Evolutionary conservation across 2,329 filamentous ascomycete genomes (phyloP).

Genomic region (Geosmithia morbida): DNA sequence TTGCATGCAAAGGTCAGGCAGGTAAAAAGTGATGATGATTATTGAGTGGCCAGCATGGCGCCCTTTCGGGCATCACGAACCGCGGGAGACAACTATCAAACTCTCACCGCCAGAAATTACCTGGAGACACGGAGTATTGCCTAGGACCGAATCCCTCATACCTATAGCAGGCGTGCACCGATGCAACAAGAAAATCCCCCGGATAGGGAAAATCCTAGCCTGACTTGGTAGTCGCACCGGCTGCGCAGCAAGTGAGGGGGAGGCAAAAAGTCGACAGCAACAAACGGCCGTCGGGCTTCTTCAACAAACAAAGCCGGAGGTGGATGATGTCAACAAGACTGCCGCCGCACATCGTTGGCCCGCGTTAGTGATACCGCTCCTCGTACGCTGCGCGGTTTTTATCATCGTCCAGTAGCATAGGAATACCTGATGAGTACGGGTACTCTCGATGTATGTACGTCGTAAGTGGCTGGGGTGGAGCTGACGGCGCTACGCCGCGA

Average conservation of each 20-base stretch:
- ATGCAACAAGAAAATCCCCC: no score
- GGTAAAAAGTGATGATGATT: not conserved
- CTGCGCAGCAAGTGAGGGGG: not conserved
- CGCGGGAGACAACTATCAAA: not conserved
- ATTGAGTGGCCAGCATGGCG: not conserved
- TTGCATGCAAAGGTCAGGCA: not conserved
- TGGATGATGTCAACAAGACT: not conserved
- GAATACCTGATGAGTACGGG: no score
- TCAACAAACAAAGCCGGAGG: not conserved
- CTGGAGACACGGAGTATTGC: no score
- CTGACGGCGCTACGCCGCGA: no score
- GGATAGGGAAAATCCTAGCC: not conserved
- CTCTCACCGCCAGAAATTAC: no score
- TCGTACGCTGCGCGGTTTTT: not conserved
- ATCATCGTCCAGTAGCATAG: no score
- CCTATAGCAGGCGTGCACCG: no score
- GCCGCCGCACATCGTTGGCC: not conserved
- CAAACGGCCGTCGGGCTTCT: not conserved
- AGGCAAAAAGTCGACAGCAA: not conserved
- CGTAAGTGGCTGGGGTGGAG: no score
- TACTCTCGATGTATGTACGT: no score
- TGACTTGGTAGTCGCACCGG: not conserved
- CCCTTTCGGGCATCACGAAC: not conserved
- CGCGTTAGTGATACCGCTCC: no score
- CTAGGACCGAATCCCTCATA: no score